phyloP scores from a whole-genome alignment of 495 filamentous ascomycete species.

The Trypethelium eluteriae region DNA sequence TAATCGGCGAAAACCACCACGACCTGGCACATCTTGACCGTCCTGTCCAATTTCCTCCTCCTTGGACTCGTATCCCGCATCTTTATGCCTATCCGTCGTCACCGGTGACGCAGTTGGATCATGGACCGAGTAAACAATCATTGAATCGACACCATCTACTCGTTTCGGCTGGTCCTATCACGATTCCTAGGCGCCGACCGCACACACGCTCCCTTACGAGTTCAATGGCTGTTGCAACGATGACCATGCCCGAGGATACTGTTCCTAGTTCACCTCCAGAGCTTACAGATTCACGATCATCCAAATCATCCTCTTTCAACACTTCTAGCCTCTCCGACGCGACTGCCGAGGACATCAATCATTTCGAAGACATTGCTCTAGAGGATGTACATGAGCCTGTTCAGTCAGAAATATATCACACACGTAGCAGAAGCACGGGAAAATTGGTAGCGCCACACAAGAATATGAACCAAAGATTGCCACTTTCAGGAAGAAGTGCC shows the following conservation, averaged over 20 bases:
- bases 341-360: conserved; percentile 29
- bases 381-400: conserved; percentile 51
- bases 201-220: conserved; percentile 19
- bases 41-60: conserved; percentile 6
- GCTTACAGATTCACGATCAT: conserved; percentile 77
- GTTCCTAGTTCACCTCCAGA: conserved; percentile 75
- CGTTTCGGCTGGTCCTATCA: background rate
- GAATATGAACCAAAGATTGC: conserved; percentile 22
- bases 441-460: conserved; percentile 17
- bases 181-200: conserved; percentile 10
- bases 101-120: background rate
- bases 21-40: background rate
- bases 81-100: background rate
- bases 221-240: conserved; percentile 20
- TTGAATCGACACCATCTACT: background rate
- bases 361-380: conserved; percentile 92
- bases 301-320: conserved; percentile 81
- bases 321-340: conserved; percentile 63
- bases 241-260: conserved; percentile 25
- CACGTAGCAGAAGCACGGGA: conserved; percentile 41
- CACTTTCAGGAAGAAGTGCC: conserved; percentile 10
- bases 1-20: background rate
- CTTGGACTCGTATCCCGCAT: background rate
- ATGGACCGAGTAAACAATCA: conserved; percentile 11
- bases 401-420: conserved; percentile 28